phyloP scores from a whole-genome alignment of 306 rosid species.

The Calophaca sinica region DNA sequence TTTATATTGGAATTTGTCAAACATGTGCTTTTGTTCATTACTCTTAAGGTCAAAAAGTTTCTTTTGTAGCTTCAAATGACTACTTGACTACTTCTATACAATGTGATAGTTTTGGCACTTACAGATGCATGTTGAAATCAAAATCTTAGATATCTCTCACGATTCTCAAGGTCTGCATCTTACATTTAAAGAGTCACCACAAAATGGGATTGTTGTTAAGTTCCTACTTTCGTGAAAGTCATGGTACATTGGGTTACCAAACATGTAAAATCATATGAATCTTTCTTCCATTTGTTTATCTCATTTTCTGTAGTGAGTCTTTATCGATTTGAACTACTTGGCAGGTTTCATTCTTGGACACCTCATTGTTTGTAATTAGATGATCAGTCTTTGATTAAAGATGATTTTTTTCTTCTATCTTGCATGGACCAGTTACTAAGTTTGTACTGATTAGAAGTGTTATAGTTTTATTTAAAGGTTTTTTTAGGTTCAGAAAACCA shows the following conservation, averaged over 20 bases:
- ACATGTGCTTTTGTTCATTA: slow-evolving; percentile 54
- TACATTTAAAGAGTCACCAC: slow-evolving; percentile 37
- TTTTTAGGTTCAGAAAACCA: too few species aligned
- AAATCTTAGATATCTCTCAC: too few species aligned
- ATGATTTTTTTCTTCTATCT: too few species aligned
- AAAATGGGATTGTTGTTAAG: too few species aligned
- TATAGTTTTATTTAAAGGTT: too few species aligned
- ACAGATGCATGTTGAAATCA: slow-evolving; percentile 50
- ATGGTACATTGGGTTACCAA: neutral
- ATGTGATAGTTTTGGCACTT: slow-evolving; percentile 55
- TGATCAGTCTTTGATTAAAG: too few species aligned
- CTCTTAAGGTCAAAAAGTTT: slow-evolving; percentile 53
- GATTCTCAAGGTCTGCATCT: too few species aligned
- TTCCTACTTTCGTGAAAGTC: slow-evolving; percentile 7
- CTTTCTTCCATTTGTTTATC: neutral
- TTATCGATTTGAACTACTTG: slow-evolving; percentile 7
- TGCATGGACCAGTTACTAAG: too few species aligned
- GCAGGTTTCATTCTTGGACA: slow-evolving; percentile 14
- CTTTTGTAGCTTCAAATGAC: slow-evolving; percentile 59
- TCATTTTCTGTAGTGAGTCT: neutral
- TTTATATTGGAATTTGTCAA: slow-evolving; percentile 74
- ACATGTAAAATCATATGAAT: neutral
- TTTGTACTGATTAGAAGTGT: too few species aligned
- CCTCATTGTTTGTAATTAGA: too few species aligned
- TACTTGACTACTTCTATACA: slow-evolving; percentile 54